Base-by-base conservation (phyloP, 2,329 filamentous ascomycete species). In the Byssochlamys sp. region DNA sequence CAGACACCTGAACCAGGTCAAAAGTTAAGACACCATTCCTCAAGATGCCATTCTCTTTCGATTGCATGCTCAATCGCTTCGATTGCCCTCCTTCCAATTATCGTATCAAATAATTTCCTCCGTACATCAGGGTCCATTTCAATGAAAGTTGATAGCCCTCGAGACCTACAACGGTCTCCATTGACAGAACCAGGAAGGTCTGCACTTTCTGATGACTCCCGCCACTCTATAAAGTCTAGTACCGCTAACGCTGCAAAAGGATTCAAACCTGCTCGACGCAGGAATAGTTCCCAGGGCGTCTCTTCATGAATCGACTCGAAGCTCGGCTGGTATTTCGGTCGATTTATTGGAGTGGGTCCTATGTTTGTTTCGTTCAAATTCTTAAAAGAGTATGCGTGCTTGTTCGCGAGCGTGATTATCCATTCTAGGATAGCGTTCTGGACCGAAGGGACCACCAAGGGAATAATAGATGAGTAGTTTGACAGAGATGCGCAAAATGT, bases 211-310 rank as follows among this genome's bases (percentile, higher is more conserved):
- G 14, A 52, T 1, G 55, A 10, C 29, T 39, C 14, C n/a, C n/a
- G n/a, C 39, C n/a, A 7, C 19, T 59, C 35, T 12, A 59, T 63
- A 19, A 59, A 53, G 5, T 72, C 74, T 33, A 89, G 71, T 1
- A 90, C 75, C 9, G 77, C 76, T 67, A 90, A 87, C 2, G 88
- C 88, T 2, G 87, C 87, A 67, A 84, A 90, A 0, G 82, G 80
- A 69, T 91, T 91, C 67, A 90, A 69, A 0, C 88, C 88, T 1
- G 80, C 79, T 26, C 78, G 76, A 12, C 87, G 78, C 26, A 91
- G 75, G 60, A 88, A 87, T 9, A 83, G 52, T 68, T 91, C 88
- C 84, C 84, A 88, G 33, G 75, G 69, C 0, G 84, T 85, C 70
- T 89, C 86, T 0, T 83, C 80, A 14, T 81, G 71, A 6, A 81